These are phyloP conservation scores for barrel medic (Medicago truncatula) DNA, from an alignment of 306 rosid species.

Conservation along the genomic window MtrunA17r5.0-ANR NC_053042.1:21686501-21687000, in stretches of 20 bases:
- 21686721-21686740: conserved; percentile 61
- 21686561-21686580: neutral
- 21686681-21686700: conserved; percentile 65
- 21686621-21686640: no score
- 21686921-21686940: no score
- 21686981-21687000: no score
- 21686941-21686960: no score
- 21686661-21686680: conserved; percentile 14
- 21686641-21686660: conserved; percentile 13
- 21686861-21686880: no score
- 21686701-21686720: conserved; percentile 48
- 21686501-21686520: conserved; percentile 64
- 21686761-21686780: conserved; percentile 49
- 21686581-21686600: conserved; percentile 31
- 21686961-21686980: no score
- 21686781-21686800: conserved; percentile 59
- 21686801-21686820: conserved; percentile 70
- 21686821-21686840: no score
- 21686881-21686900: no score
- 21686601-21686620: conserved; percentile 8
- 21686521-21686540: no score
- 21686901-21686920: no score
- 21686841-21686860: no score
- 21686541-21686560: conserved; percentile 6
- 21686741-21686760: conserved; percentile 51